Conservation (phyloP, 768 basidiomycete genomes). For the Pleurotus tuber-regium region DNA sequence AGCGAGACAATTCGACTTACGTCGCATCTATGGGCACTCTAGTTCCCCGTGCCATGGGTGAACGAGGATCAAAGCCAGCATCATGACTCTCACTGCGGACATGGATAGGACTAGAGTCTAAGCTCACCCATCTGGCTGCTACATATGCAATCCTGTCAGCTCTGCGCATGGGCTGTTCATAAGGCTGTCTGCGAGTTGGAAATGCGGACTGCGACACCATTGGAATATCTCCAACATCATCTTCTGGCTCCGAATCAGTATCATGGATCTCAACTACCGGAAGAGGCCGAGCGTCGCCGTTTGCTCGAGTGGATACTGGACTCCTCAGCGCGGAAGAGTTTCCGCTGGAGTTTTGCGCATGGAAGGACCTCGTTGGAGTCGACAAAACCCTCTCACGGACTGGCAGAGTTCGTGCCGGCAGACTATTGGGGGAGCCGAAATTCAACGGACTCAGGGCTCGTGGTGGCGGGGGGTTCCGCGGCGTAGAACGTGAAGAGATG, state of each 20-base stretch:
- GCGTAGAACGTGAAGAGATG: background rate
- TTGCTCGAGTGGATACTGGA: too few relatives aligned
- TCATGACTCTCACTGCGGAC: background rate
- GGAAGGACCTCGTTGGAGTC: too few relatives aligned
- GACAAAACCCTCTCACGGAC: too few relatives aligned
- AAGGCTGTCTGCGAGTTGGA: too few relatives aligned
- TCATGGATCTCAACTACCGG: background rate
- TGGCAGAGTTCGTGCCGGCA: too few relatives aligned
- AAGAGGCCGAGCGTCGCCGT: too few relatives aligned
- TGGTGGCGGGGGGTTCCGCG: background rate
- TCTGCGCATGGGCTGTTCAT: background rate
- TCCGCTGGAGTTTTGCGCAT: too few relatives aligned
- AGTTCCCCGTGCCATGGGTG: conserved; percentile 1
- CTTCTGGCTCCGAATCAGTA: background rate
- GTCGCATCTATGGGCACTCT: conserved; percentile 1
- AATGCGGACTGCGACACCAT: too few relatives aligned
- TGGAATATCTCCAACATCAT: too few relatives aligned
- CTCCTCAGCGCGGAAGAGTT: too few relatives aligned
- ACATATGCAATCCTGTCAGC: background rate
- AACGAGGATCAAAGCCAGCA: conserved; percentile 6
- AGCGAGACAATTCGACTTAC: background rate
- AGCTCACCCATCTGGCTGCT: background rate
- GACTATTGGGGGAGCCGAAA: too few relatives aligned
- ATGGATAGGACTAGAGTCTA: background rate
- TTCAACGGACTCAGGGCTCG: background rate